Evolutionary conservation across 2,329 filamentous ascomycete genomes (phyloP).

Genomic region (Colletotrichum chlorophyti): DNA sequence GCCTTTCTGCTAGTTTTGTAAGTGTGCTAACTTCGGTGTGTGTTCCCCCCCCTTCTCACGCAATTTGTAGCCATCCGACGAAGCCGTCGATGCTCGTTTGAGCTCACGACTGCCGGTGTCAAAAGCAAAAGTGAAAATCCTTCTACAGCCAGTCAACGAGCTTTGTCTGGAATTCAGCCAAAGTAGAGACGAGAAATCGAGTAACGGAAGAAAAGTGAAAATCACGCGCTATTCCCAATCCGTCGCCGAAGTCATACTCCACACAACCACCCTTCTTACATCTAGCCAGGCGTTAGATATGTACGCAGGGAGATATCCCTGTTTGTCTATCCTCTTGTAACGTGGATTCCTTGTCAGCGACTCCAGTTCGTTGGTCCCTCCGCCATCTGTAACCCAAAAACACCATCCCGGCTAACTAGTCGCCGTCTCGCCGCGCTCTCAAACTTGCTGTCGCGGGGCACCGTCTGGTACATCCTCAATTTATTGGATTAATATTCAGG

Average conservation of each 20-base stretch:
- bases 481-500: slow-evolving; percentile 11
- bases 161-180: slow-evolving; percentile 4
- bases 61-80: background rate
- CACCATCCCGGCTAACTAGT: too few relatives aligned
- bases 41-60: too few relatives aligned
- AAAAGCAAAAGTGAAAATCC: slow-evolving; percentile 22
- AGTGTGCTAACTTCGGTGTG: too few relatives aligned
- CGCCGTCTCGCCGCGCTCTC: background rate
- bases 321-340: too few relatives aligned
- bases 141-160: slow-evolving; percentile 6
- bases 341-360: background rate
- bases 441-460: background rate
- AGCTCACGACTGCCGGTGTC: slow-evolving; percentile 9
- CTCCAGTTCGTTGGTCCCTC: background rate
- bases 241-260: slow-evolving; percentile 17
- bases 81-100: slow-evolving; percentile 10
- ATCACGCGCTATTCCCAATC: slow-evolving; percentile 12
- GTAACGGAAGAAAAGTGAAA: slow-evolving; percentile 26
- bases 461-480: background rate
- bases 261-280: background rate
- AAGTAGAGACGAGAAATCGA: slow-evolving; percentile 14
- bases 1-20: too few relatives aligned
- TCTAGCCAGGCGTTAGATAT: too few relatives aligned
- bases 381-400: too few relatives aligned
- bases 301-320: too few relatives aligned